phyloP scores from a whole-genome alignment of 768 basidiomycete species.

The Xerocomellus chrysenteron region DNA sequence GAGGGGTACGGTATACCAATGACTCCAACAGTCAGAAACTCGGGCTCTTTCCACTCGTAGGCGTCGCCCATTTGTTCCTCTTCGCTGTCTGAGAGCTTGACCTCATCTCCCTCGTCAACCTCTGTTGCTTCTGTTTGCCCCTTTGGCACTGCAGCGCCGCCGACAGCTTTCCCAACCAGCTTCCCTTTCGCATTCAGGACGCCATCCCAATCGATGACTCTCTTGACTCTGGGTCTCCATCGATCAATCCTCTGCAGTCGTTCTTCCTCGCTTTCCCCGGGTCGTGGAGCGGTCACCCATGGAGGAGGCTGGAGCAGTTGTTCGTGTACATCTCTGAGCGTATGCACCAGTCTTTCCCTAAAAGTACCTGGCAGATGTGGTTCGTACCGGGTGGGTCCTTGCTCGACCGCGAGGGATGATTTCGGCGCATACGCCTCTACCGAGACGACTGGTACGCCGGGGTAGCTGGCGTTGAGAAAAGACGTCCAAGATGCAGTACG shows the following conservation, averaged over 20 bases:
- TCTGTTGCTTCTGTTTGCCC: slow-evolving; percentile 15
- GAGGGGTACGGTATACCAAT: slow-evolving; percentile 48
- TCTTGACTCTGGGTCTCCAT: slow-evolving; percentile 69
- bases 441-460: slow-evolving; percentile 59
- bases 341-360: slow-evolving; percentile 59
- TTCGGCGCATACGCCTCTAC: slow-evolving; percentile 77
- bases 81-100: slow-evolving; percentile 13
- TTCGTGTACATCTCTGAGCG: slow-evolving; percentile 64
- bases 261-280: slow-evolving; percentile 41
- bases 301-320: slow-evolving; percentile 69
- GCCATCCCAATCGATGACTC: slow-evolving; percentile 71
- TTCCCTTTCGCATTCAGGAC: slow-evolving; percentile 47
- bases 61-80: slow-evolving; percentile 14
- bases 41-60: slow-evolving; percentile 41
- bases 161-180: slow-evolving; percentile 45
- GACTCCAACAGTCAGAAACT: slow-evolving; percentile 75
- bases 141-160: slow-evolving; percentile 40
- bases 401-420: slow-evolving; percentile 25
- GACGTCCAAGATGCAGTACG: slow-evolving; percentile 65
- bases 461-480: slow-evolving; percentile 55
- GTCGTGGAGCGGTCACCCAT: slow-evolving; percentile 40
- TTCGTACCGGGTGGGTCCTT: slow-evolving; percentile 51
- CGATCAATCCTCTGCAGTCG: slow-evolving; percentile 47
- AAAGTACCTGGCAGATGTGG: slow-evolving; percentile 70
- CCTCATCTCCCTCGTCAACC: slow-evolving; percentile 21